Conservation (phyloP, 2,329 filamentous ascomycete genomes). For the Pezicula carpinea region DNA sequence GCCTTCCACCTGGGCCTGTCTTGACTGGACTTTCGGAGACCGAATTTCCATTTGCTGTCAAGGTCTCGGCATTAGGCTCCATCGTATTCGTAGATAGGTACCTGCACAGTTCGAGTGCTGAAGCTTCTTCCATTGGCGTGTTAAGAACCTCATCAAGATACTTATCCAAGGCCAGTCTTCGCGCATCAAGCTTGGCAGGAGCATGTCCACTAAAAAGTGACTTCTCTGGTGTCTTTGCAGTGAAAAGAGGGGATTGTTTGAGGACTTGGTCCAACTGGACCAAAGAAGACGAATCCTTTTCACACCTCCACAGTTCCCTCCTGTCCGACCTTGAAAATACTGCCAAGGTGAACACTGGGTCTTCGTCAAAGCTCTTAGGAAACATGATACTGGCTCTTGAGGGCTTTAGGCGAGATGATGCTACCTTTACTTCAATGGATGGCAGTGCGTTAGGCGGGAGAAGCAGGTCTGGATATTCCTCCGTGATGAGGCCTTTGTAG, state of each 20-base stretch:
- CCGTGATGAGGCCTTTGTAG: conserved; percentile 73
- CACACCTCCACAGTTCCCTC: conserved; percentile 85
- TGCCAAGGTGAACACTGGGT: conserved; percentile 89
- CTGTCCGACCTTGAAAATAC: conserved; percentile 72
- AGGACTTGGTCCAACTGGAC: conserved; percentile 78
- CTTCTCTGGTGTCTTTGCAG: conserved; percentile 75
- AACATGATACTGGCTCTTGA: conserved; percentile 81
- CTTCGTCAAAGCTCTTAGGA: conserved; percentile 77
- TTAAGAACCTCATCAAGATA: conserved; percentile 87
- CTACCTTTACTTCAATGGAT: conserved; percentile 79
- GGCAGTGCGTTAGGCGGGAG: conserved; percentile 85
- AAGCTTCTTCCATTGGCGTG: conserved; percentile 70
- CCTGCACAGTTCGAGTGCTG: conserved; percentile 77
- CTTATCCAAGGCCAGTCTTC: conserved; percentile 71
- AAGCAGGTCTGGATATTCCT: conserved; percentile 81
- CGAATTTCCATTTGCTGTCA: conserved; percentile 33
- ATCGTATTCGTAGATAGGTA: conserved; percentile 71
- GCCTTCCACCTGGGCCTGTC: conserved; percentile 58
- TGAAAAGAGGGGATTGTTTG: conserved; percentile 68
- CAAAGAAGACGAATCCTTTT: conserved; percentile 83
- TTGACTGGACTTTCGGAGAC: conserved; percentile 35
- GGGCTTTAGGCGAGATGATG: conserved; percentile 91
- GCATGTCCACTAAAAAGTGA: conserved; percentile 88
- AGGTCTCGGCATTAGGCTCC: conserved; percentile 58
- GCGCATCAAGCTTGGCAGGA: conserved; percentile 86